Evolutionary conservation across 352 stramenopile species (phyloP), one percentile per base, ranked within the genome.

Genomic region (Discostella stelligera): DNA sequence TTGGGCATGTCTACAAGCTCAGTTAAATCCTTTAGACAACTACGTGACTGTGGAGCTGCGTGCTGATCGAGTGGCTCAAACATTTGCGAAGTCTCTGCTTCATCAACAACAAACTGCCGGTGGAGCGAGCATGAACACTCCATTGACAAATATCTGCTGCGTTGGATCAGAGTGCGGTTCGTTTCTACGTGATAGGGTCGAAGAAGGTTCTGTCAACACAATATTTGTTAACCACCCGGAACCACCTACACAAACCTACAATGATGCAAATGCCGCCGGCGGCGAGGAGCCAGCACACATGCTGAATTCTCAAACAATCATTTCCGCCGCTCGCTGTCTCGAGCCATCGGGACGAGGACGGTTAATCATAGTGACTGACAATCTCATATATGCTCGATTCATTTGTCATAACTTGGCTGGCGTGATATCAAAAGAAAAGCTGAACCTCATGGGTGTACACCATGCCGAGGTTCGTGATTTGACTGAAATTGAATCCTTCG

Each of bases 181-280:
- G 21, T 90, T 93, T 70, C 67, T 93, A 25, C 64, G 48, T 44
- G 55, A 86, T 27, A 62, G 82, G 66, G 55, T 89, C 18, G 32
- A 48, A 69, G 11, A 58, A 14, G 58, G 64, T 30, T 81, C 80
- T 16, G 63, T 90, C 20, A 75, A 68, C 27, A 86, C 70, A 8
- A 77, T 93, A 63, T 93, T 85, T 71, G 80, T 89, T 13, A 93
- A 93, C 60, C 85, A 91, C 73, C 87, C 87, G 13, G 87, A 93
- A 52, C 87, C 87, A 65, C 87, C 87, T 3, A 93, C 87, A 13
- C 87, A 93, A 82, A 89, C 83, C 21, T 76, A 68, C 11, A 49
- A 71, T 77, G 10, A 39, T 86, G 20, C 18, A 77, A 66, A 52
- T 48, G 46, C 61, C 37, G 7, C 7, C 52, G 75, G 74, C 23